These are phyloP conservation scores for Xanthoceras sorbifolium DNA, from an alignment of 345 rosid genomes.

Conservation along the genomic window DNA sequence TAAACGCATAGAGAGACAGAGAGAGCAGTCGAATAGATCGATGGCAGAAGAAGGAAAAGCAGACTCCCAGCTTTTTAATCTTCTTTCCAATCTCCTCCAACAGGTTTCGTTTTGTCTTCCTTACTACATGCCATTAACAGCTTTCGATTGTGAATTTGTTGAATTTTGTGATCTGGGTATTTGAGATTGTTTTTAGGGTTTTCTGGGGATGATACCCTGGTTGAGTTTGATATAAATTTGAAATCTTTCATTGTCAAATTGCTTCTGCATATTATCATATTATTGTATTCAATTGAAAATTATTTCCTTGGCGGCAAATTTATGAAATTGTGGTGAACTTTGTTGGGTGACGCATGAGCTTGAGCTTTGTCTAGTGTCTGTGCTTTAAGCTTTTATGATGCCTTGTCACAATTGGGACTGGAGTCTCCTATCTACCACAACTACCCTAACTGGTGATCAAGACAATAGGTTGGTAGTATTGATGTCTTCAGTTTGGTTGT, in stretches of 20 bases:
- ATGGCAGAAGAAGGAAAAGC: conserved; percentile 33
- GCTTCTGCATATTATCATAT: not conserved
- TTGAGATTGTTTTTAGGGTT: not conserved
- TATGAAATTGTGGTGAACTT: not conserved
- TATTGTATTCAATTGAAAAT: not conserved
- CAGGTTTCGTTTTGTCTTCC: conserved; percentile 36
- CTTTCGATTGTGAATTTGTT: not conserved
- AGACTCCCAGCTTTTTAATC: conserved; percentile 69
- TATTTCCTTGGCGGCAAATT: not conserved
- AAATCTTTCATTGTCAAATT: not conserved
- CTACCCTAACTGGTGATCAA: not conserved
- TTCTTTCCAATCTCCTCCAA: conserved; percentile 72
- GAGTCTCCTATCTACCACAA: not conserved
- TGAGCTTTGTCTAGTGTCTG: not conserved
- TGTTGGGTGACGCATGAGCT: not conserved
- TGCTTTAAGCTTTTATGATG: not conserved
- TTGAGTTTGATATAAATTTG: not conserved
- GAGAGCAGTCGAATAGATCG: not conserved
- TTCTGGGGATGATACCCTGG: not conserved
- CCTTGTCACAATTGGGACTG: too few relatives aligned
- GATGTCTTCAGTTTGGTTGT: not conserved
- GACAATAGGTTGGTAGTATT: not conserved
- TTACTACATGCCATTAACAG: not conserved
- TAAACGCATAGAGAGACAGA: not conserved
- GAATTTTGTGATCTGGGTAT: conserved; percentile 19